phyloP scores from a whole-genome alignment of 225 moss, liverwort and hornwort species.

The Physcomitrium patens region DNA sequence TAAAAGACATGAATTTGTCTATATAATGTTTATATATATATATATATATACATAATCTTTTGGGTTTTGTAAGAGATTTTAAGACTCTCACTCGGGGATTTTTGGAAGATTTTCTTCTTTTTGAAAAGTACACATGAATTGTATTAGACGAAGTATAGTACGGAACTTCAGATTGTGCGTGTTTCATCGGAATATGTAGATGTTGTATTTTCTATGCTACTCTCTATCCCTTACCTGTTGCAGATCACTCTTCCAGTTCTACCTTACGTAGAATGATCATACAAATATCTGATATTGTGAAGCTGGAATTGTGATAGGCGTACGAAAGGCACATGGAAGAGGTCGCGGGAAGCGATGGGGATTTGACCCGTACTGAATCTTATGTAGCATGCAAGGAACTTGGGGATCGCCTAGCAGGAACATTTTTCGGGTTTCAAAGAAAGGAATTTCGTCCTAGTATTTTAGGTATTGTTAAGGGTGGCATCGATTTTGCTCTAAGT shows the following conservation, averaged over 20 bases:
- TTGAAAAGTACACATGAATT: neutral
- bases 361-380: conserved; percentile 64
- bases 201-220: neutral
- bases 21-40: too few species aligned
- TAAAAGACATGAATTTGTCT: neutral
- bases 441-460: conserved; percentile 90
- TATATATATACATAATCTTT: too few species aligned
- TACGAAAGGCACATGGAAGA: conserved; percentile 75
- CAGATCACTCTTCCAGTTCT: neutral
- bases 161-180: neutral
- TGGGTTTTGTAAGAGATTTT: conserved; percentile 1
- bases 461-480: conserved; percentile 83
- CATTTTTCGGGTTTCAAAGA: conserved; percentile 84
- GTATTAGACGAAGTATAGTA: conserved; percentile 11
- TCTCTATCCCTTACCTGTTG: neutral
- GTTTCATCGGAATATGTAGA: neutral
- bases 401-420: conserved; percentile 78
- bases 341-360: conserved; percentile 71
- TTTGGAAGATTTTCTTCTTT: neutral
- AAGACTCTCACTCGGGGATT: conserved; percentile 8
- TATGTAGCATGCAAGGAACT: conserved; percentile 84
- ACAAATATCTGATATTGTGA: conserved; percentile 23
- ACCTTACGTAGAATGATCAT: conserved; percentile 4
- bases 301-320: conserved; percentile 51
- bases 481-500: conserved; percentile 79